Conservation (phyloP, 257 asterid species). For the Penstemon barbatus region DNA sequence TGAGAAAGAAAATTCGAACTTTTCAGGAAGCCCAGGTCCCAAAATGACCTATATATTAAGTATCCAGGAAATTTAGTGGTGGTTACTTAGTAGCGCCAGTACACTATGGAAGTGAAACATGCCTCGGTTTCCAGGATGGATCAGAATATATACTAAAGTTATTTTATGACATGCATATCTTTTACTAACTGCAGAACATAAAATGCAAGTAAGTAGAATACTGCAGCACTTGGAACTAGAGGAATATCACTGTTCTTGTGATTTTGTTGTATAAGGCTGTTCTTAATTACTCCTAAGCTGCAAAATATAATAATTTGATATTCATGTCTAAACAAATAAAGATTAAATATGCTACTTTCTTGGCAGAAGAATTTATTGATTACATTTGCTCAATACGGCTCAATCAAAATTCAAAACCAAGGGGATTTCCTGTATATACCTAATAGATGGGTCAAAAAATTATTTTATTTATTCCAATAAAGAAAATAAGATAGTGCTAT, state of each 20-base stretch:
- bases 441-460: not conserved
- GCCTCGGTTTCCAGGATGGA: not conserved
- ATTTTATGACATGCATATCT: conserved; percentile 11
- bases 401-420: conserved; percentile 14
- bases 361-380: not conserved
- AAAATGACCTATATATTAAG: not conserved
- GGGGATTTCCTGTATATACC: too few relatives aligned
- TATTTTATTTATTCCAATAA: conserved; percentile 7
- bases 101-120: not conserved
- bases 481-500: not conserved
- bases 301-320: not conserved
- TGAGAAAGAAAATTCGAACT: not conserved
- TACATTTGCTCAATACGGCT: conserved; percentile 5
- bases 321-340: not conserved
- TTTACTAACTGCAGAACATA: not conserved
- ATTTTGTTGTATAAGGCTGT: not conserved
- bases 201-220: conserved; percentile 16
- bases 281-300: not conserved
- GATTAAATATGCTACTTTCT: conserved; percentile 10
- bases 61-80: not conserved
- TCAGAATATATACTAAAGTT: not conserved
- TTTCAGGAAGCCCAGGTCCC: not conserved
- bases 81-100: not conserved
- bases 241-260: conserved; percentile 6
- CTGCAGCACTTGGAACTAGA: conserved; percentile 15